Percentiles rank a stretch among this genome's conserved stretches.
phyloP scores from a whole-genome alignment of 1,284 basidiomycete species.

The Heterobasidion parviporum region DNA sequence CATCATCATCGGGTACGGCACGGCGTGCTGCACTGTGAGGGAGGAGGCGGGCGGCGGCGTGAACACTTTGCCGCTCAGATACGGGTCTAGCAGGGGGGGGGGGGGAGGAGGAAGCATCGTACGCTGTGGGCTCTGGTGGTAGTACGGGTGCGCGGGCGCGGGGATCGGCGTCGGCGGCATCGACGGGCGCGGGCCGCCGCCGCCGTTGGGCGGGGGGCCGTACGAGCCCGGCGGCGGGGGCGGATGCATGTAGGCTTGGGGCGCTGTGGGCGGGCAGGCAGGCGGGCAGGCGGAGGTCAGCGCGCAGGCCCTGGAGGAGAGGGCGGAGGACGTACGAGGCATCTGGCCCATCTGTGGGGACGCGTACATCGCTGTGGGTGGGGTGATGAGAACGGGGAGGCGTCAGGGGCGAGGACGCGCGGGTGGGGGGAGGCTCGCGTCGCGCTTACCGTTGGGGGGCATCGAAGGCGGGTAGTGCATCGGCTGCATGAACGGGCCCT shows the following conservation, averaged over 20 bases:
- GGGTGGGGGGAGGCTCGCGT: not conserved
- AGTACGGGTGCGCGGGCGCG: slow-evolving; percentile 74
- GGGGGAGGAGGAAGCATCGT: slow-evolving; percentile 27
- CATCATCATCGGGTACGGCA: slow-evolving; percentile 85
- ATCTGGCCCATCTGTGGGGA: slow-evolving; percentile 73
- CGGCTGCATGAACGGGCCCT: slow-evolving; percentile 69
- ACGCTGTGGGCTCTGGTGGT: slow-evolving; percentile 82
- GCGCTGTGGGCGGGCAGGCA: slow-evolving; percentile 27
- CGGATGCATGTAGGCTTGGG: slow-evolving; percentile 61
- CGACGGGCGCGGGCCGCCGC: slow-evolving; percentile 58
- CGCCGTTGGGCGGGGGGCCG: slow-evolving; percentile 66
- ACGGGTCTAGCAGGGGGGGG: slow-evolving; percentile 1
- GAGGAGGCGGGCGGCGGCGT: too few relatives aligned
- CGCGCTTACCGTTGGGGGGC: slow-evolving; percentile 51
- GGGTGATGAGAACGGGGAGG: slow-evolving; percentile 1
- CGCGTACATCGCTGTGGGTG: slow-evolving; percentile 62
- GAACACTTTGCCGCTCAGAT: too few relatives aligned
- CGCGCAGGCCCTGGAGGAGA: not conserved
- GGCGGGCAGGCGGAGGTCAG: not conserved
- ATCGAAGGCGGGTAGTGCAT: slow-evolving; percentile 74
- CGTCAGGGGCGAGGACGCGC: not conserved
- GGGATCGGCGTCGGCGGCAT: slow-evolving; percentile 84
- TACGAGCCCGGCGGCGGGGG: slow-evolving; percentile 53
- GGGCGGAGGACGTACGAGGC: slow-evolving; percentile 51
- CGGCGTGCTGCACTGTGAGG: slow-evolving; percentile 65